Evolutionary conservation across 2,329 filamentous ascomycete species (phyloP), one percentile per base, ranked within the genome.

Genomic region (Tolypocladium inflatum): DNA sequence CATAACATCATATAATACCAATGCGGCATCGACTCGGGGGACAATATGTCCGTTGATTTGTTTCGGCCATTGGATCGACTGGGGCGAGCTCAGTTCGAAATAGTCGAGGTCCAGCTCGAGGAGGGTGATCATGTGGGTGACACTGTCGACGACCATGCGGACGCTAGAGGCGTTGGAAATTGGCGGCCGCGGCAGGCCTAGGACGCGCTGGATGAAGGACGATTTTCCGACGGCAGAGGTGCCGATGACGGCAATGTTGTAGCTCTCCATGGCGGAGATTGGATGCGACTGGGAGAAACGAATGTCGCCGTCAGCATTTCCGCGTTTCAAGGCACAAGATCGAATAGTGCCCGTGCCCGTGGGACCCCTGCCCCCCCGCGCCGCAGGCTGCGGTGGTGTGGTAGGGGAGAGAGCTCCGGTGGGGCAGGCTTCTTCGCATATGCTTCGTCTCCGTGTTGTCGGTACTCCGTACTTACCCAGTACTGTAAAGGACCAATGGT

Each of bases 1-100:
- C 72, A 86, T 89, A 51, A 95, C 88, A 79, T 97, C 90, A 78
- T 96, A 96, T 54, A 97, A 77, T 59, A 93, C 83, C 65, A 97
- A 76, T 52, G 89, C 91, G 23, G 89, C 93, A 67, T 97, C 90
- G 67, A 96, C 82, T 45, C 80, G 82, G 55, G 91, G 90, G 60
- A 90, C 80, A 61, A 86, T 82, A 62, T 86, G 80, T 60, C 90
- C 89, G 67, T 87, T 81, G 64, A 86, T 81, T 67, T 86, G 82
- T 64, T 83, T 85, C 15, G 84, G 85, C 85, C 85, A 87, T 69
- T 83, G 79, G 60, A 88, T 83, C 57, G 81, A 80, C 60, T 81
- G 78, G 57, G 65, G 62, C 30, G 81, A 78, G 62, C 79, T 78
- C 61, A 87, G 75, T 66, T 87, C 83, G 66, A 88, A 85, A 63